Conservation (phyloP, 2,329 filamentous ascomycete genomes). For the Colletotrichum tofieldiae region DNA sequence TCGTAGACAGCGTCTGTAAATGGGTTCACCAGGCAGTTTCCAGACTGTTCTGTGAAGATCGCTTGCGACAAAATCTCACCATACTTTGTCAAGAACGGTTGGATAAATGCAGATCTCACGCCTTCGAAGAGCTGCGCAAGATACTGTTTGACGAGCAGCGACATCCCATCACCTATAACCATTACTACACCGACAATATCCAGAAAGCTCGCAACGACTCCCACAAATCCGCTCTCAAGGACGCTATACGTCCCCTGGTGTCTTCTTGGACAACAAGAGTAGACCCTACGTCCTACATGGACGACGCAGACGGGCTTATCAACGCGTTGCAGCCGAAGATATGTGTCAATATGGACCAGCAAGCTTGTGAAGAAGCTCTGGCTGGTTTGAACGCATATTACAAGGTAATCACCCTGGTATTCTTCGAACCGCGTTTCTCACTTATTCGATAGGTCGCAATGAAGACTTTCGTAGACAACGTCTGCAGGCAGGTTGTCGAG, state of each 20-base stretch:
- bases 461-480: conserved; percentile 48
- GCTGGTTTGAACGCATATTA: conserved; percentile 46
- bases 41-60: conserved; percentile 10
- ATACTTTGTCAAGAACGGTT: not conserved
- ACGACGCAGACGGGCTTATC: not conserved
- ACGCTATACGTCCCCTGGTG: not conserved
- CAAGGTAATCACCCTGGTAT: conserved; percentile 34
- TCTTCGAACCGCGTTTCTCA: not conserved
- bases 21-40: conserved; percentile 18
- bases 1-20: not conserved
- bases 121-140: conserved; percentile 19
- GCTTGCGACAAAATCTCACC: not conserved
- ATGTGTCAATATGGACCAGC: conserved; percentile 40
- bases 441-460: not conserved
- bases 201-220: conserved; percentile 47
- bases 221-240: not conserved
- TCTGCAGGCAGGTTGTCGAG: conserved; percentile 46
- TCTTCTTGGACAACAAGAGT: not conserved
- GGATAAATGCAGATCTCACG: not conserved
- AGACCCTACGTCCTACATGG: rapidly evolving
- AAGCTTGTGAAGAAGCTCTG: conserved; percentile 44
- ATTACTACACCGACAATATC: conserved; percentile 60
- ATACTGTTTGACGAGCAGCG: conserved; percentile 13
- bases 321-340: conserved; percentile 4
- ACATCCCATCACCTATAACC: conserved; percentile 70